Conservation (phyloP, 768 basidiomycete species). For the Sarcodon aspratus region DNA sequence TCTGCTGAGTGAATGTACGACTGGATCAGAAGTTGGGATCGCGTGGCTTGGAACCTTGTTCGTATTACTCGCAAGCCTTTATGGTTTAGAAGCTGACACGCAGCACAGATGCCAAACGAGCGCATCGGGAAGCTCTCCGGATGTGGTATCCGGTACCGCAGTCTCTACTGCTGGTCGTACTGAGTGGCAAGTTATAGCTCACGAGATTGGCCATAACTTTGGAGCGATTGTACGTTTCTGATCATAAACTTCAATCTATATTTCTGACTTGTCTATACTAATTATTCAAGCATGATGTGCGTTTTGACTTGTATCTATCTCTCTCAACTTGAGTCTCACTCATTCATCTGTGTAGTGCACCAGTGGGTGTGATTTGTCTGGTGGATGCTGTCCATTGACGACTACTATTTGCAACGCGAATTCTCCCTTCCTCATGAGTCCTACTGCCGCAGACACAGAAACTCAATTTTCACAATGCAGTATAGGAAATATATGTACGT, state of each 20-base stretch:
- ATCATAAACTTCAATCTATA: conserved; percentile 3
- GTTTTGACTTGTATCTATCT: conserved; percentile 1
- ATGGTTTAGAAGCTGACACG: background rate
- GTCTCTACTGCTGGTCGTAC: conserved; percentile 68
- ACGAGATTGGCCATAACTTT: conserved; percentile 84
- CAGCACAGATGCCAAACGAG: conserved; percentile 40
- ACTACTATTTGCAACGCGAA: conserved; percentile 49
- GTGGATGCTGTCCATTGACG: conserved; percentile 58
- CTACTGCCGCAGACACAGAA: conserved; percentile 54
- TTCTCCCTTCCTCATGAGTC: conserved; percentile 75
- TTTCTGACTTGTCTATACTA: conserved; percentile 1
- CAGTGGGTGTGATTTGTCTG: conserved; percentile 41
- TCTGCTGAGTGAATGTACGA: conserved; percentile 75
- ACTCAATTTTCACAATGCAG: conserved; percentile 67
- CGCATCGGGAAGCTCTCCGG: conserved; percentile 31
- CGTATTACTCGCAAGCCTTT: conserved; percentile 10
- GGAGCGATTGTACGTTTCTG: conserved; percentile 64
- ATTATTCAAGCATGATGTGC: conserved; percentile 44
- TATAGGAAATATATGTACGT: conserved; percentile 76
- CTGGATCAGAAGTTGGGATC: conserved; percentile 76
- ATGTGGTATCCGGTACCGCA: conserved; percentile 66
- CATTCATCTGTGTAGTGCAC: conserved; percentile 36
- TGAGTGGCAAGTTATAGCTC: conserved; percentile 77
- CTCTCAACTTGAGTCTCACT: background rate
- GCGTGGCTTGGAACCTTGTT: conserved; percentile 80